Evolutionary conservation across 306 rosid genomes (phyloP), one percentile per base, ranked within the genome.

Genomic region (Quercus robur): DNA sequence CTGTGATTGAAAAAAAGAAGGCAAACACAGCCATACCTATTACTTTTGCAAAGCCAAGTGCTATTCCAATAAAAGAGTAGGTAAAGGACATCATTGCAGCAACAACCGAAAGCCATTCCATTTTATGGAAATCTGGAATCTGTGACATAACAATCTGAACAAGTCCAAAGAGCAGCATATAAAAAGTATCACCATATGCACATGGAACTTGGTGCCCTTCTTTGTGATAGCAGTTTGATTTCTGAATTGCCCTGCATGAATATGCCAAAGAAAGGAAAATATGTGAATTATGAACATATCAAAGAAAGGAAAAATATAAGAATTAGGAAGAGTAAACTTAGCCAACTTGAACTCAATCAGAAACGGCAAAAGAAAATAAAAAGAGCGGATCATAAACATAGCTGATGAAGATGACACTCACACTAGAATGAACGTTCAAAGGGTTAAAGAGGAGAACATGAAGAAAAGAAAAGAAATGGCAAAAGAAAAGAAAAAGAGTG

Each of bases 21-120:
- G 78, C 70, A 75, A 81, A 23, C 38, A 30, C 19, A 69, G 41
- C n/a, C 25, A 56, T 81, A 90, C 97, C 94, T 73, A 91, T 55
- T 8, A 89, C 90, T 84, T 84, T 86, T 6, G 84, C 86, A 23
- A 91, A 30, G 71, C 97, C 97, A 18, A 93, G 96, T 35, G 92
- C 96, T 25, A 89, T 33, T 81, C 97, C 97, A 81, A 93, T 88
- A 33, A 70, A 85, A 21, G 97, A 33, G 41, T 93, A 93, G 82
- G 94, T 13, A 26, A 93, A 88, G 9, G 97, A 93, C 97, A 93
- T 93, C 73, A 85, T 51, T 73, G 97, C 93, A 10, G 97, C 97
- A 72, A 88, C 62, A 76, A 81, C 74, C 2, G 97, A 93, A 72
- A 93, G 87, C 96, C 95, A 93, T 57, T 79, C 75, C 96, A 93